Percentiles rank a stretch among this genome's conserved stretches.
These are phyloP conservation scores for Phialophora verrucosa DNA, from an alignment of 2,329 filamentous ascomycete species.

Conservation along the genomic window DNA sequence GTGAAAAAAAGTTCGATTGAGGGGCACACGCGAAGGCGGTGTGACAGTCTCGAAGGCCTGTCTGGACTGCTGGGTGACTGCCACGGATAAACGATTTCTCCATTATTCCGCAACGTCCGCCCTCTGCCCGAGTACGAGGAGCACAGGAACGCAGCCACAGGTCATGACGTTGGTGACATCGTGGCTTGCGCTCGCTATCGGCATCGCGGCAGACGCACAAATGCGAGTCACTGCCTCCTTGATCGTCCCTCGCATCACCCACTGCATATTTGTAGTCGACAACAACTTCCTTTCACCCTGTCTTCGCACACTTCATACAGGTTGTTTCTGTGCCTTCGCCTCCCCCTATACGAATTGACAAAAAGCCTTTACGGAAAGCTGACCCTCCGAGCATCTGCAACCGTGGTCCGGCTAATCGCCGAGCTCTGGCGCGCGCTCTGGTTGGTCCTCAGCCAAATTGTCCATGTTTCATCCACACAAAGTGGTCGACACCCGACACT, in stretches of 20 bases:
- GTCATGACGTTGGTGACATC: neutral
- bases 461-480: constrained; percentile 34
- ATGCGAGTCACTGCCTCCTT: constrained; percentile 7
- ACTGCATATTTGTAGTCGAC: neutral
- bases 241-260: neutral
- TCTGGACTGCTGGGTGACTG: neutral
- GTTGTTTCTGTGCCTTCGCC: neutral
- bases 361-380: constrained; percentile 24
- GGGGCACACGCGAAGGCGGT: constrained; percentile 5
- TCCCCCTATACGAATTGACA: constrained; percentile 12
- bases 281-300: neutral
- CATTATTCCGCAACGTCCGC: neutral
- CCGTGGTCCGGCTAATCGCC: constrained; percentile 26
- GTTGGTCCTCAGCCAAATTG: constrained; percentile 35
- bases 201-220: constrained; percentile 6
- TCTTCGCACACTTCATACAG: neutral
- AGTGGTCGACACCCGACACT: constrained; percentile 33
- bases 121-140: neutral
- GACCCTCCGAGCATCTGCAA: constrained; percentile 25
- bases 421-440: constrained; percentile 26
- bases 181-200: neutral
- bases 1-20: constrained; percentile 13
- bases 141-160: neutral
- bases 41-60: neutral
- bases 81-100: constrained; percentile 17